phyloP scores from a whole-genome alignment of 2,329 filamentous ascomycete genomes.

The Stromatinia cepivora region DNA sequence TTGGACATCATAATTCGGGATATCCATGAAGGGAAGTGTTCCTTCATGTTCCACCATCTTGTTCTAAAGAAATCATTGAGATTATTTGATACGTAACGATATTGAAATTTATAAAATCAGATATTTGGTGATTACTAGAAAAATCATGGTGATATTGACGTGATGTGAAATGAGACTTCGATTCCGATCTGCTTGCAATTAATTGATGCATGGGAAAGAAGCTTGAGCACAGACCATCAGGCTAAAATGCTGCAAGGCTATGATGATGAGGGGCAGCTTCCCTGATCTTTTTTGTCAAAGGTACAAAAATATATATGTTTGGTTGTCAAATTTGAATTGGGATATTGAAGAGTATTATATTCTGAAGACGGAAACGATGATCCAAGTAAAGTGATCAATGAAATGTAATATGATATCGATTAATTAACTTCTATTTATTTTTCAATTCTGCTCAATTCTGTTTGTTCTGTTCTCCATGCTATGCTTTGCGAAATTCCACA shows the following conservation, averaged over 20 bases:
- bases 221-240: slow-evolving; percentile 6
- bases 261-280: not conserved
- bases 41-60: not conserved
- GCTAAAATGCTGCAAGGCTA: not conserved
- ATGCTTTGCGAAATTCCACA: not conserved
- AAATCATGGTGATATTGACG: not conserved
- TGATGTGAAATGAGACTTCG: not conserved
- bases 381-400: not conserved
- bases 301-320: too few species aligned
- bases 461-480: not conserved
- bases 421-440: not conserved
- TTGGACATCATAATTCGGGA: not conserved
- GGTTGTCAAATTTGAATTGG: too few species aligned
- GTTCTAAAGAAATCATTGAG: not conserved
- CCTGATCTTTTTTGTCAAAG: too few species aligned
- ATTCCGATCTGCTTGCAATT: not conserved
- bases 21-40: not conserved
- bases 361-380: not conserved
- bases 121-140: not conserved
- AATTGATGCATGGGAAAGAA: not conserved
- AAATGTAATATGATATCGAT: not conserved
- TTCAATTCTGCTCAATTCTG: not conserved
- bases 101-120: not conserved
- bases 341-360: too few species aligned
- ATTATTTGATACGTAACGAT: not conserved